Evolutionary conservation across 2,329 filamentous ascomycete species (phyloP).

Genomic region (Cladophialophora bantiana): DNA sequence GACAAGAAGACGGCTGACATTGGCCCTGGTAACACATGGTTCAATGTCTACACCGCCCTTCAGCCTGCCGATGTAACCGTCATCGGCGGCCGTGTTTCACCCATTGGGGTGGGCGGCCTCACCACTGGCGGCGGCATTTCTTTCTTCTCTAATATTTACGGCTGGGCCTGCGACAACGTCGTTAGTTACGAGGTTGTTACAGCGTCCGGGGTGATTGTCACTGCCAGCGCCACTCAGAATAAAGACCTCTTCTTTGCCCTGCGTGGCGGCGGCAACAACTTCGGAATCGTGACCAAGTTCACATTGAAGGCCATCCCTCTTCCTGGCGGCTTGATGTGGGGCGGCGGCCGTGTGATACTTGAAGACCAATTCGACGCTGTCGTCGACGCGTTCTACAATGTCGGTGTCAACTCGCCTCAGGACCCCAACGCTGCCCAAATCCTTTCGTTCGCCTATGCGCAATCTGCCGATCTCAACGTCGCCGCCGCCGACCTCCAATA

Average conservation of each 20-base stretch:
- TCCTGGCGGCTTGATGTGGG: conserved; percentile 35
- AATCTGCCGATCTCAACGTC: conserved; percentile 37
- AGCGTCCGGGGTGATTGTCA: conserved; percentile 43
- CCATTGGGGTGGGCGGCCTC: conserved; percentile 42
- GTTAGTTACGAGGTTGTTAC: conserved; percentile 38
- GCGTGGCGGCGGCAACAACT: conserved; percentile 51
- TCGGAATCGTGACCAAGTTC: conserved; percentile 50
- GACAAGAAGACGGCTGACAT: conserved; percentile 44
- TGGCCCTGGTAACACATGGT: conserved; percentile 48
- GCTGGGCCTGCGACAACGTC: conserved; percentile 40
- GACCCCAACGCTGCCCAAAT: conserved; percentile 49
- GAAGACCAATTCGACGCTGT: conserved; percentile 43
- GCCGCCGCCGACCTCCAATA: conserved; percentile 49
- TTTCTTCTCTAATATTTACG: conserved; percentile 37
- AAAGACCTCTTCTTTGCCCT: conserved; percentile 52
- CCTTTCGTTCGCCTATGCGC: conserved; percentile 43
- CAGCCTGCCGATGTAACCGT: conserved; percentile 45
- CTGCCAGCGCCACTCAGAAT: conserved; percentile 43
- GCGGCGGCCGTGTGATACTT: conserved; percentile 21
- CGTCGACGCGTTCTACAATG: conserved; percentile 46
- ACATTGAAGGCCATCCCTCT: conserved; percentile 46
- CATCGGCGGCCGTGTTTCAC: conserved; percentile 45
- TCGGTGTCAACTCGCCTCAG: conserved; percentile 42
- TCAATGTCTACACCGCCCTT: conserved; percentile 45
- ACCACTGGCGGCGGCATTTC: conserved; percentile 31